Evolutionary conservation across 1,284 basidiomycete genomes (phyloP), one percentile per base, ranked within the genome.

Genomic region (Omphalotus olearius): DNA sequence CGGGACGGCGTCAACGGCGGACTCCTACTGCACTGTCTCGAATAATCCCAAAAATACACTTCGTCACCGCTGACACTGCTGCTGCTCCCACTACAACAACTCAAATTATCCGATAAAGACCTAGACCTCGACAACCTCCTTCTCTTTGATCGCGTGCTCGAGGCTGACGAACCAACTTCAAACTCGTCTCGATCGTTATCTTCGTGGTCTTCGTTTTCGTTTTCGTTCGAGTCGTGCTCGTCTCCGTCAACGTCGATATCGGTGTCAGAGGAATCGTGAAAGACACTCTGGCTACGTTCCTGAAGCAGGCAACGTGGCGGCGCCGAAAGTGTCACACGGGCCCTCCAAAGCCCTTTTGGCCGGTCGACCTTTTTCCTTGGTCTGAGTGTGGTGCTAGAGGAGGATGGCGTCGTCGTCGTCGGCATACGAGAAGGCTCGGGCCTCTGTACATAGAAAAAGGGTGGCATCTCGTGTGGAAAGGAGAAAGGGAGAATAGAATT

Each of bases 301-400:
- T 56, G 53, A 18, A 52, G 35, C 9, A 52, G 57, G 59, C 35
- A 57, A 55, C 57, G 60, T 56, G 59, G 64, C 60, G 30, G 7
- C 9, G 56, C 60, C 59, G 59, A 43, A 61, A 50, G 38, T 40
- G 60, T 65, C 59, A 65, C 69, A 58, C 75, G 75, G 63, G 71
- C 72, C 58, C 71, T 75, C 76, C 76, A 79, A 48, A 79, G 65
- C 38, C 78, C 77, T 56, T 68, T 69, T 55, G 76, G 76, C 45
- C 72, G 69, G 42, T 44, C 40, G 37, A 33, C 30, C 30, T 36
- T 43, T 10, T 50, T 50, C 48, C 17, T 50, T 17, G 30, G 25
- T 20, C 30, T 17, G 3, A 20, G 47, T 17, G 55, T 43, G 23
- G 45, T 16, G 36, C 25, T 50, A 23, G 23, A 44, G 20, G 47